Base-by-base conservation (phyloP, 768 basidiomycete species). In the Leccinum uliginosum region DNA sequence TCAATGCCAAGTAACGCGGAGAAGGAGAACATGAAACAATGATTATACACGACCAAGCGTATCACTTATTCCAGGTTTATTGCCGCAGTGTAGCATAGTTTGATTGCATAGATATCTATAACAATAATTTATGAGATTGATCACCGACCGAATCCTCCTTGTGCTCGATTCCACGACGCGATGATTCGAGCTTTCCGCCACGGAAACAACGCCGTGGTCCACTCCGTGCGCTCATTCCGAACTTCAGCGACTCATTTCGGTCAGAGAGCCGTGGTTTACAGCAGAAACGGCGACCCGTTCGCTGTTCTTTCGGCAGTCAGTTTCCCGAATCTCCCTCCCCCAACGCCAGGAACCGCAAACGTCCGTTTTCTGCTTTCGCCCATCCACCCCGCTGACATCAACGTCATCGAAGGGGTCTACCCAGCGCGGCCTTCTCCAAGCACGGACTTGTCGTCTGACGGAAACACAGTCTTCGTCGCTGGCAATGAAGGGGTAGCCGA, bases 381-480 rank as follows among this genome's bases (percentile, higher is more conserved):
- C 9, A 82, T 93, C 56, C 92, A 93, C 67, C 91, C 90, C 4
- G 83, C 91, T 15, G 91, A 93, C 59, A 69, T 90, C 67, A 92
- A 91, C 58, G 85, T 87, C 54, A 78, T 92, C 34, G 85, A 92
- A 67, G 91, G 91, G 15, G 82, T 88, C n/a, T 93, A 92, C 65
- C 91, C 91, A 0, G 67, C 80, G 9, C 84, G 82, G 58, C 87
- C 89, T 0, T 66, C 61, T 7, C 73, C 70, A 26, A 66, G 69
- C 12, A 66, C 75, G 12, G 68, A 73, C 51, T 60, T 82, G 51
- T 65, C 71, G 14, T 67, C 72, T 4, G 57, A 63, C 10, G 71
- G 66, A 1, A 50, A 73, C 15, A 68, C 78, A 8, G 73, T 84
- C 6, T 87, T 78, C 60, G 76, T 92, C 4, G 85, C 78, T 27